Percentiles rank a stretch among this genome's conserved stretches.
Conservation (phyloP, 2,329 filamentous ascomycete species). For the Aureobasidium sp. region DNA sequence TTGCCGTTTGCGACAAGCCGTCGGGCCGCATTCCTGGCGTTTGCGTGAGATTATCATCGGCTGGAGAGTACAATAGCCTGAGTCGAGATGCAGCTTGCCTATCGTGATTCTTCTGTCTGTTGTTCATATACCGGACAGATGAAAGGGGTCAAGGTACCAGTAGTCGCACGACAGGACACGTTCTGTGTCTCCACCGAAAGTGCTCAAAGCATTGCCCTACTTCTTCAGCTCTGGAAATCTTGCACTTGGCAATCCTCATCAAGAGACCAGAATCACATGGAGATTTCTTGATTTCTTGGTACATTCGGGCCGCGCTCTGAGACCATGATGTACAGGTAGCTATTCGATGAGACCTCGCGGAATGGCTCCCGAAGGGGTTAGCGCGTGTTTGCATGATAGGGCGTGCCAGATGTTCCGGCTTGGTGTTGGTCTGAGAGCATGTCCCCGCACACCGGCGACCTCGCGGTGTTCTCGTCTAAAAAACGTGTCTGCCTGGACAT, state of each 20-base stretch:
- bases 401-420: slow-evolving; percentile 5
- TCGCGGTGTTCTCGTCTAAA: slow-evolving; percentile 12
- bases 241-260: background rate
- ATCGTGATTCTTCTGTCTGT: no score
- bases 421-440: background rate
- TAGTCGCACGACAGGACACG: background rate
- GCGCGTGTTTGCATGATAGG: background rate
- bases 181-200: background rate
- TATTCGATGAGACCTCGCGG: background rate
- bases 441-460: slow-evolving; percentile 2
- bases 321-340: slow-evolving; percentile 15
- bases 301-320: slow-evolving; percentile 12
- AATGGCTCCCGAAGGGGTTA: slow-evolving; percentile 8
- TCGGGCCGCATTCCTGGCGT: slow-evolving; percentile 14
- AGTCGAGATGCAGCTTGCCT: background rate
- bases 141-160: no score
- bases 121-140: no score
- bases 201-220: background rate
- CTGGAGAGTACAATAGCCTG: no score
- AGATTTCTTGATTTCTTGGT: slow-evolving; percentile 7
- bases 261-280: background rate
- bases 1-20: slow-evolving; percentile 8
- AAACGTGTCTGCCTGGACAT: slow-evolving; percentile 15
- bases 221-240: background rate
- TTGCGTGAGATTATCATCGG: slow-evolving; percentile 9